These are phyloP conservation scores for Croton setiger DNA, from an alignment of 441 rosid genomes.

Conservation along the genomic window DNA sequence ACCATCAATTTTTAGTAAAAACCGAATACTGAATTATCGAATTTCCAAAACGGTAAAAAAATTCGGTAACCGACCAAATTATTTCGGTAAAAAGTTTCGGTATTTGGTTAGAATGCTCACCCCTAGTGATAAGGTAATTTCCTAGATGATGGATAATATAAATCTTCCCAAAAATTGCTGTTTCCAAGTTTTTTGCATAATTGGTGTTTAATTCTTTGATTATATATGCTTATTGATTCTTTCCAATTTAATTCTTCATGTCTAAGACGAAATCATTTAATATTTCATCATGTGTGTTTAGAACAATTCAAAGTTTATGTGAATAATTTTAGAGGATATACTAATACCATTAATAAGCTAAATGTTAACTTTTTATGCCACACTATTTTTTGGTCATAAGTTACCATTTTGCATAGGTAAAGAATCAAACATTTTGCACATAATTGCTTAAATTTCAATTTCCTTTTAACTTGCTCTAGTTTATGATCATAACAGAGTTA, in stretches of 20 bases:
- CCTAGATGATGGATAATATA: not conserved
- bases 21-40: too few species aligned
- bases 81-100: too few species aligned
- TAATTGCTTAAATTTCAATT: not conserved
- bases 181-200: too few species aligned
- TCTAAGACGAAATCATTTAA: too few species aligned
- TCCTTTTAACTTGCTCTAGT: not conserved
- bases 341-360: not conserved
- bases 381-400: not conserved
- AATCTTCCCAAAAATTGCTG: not conserved
- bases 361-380: not conserved
- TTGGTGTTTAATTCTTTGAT: not conserved
- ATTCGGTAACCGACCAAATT: too few species aligned
- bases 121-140: too few species aligned
- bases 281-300: not conserved
- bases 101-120: too few species aligned
- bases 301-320: not conserved
- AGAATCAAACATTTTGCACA: not conserved
- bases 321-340: not conserved
- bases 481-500: not conserved
- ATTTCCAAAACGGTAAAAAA: too few species aligned
- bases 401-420: not conserved
- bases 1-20: too few species aligned
- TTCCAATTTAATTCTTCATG: too few species aligned
- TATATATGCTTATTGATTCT: too few species aligned